Evolutionary conservation across 2,329 filamentous ascomycete genomes (phyloP), one percentile per base, ranked within the genome.

Genomic region (Clarireedia homoeocarpa): DNA sequence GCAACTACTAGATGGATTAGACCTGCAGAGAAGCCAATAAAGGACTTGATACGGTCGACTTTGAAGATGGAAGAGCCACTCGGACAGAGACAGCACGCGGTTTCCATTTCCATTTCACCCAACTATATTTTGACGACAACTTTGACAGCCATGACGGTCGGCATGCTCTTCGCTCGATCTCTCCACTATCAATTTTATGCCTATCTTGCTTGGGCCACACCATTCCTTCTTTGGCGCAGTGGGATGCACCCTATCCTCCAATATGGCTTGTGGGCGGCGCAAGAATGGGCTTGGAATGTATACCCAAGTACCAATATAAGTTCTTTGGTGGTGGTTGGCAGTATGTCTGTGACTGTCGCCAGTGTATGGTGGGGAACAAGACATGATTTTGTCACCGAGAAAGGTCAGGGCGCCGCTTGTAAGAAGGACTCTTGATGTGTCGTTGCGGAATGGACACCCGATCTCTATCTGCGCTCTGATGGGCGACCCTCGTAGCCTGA

Each of bases 101-200:
- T 78, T 51, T 71, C 75, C 10, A 71, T 73, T 51, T 70, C 74
- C 48, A 74, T 87, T 53, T 82, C 79, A 10, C 79, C 79, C 10
- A 73, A 77, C 34, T 88, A 84, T 65, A 77, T 85, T 38, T 74
- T 84, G 71, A 85, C 81, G 4, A 77, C 77, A 2, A 74, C 87
- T 51, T 72, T 89, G 45, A 80, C 78, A 7, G 80, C 84, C 48
- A 78, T 85, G 58, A 73, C 77, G n/a, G 80, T 88, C 58, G 86
- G 86, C 34, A 77, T 88, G 74, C 73, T 89, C 10, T 89, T 84
- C 65, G 86, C 86, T 23, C 75, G 86, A 56, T 85, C 81, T 52
- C 72, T 89, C 62, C 86, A 89, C 70, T 89, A 89, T 71, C 86
- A 89, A 64, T 89, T 89, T 72, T 89, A 83, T 70, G 79, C 83